Evolutionary conservation across 129 eudicot genomes (phyloP), one percentile per base, ranked within the genome.

Genomic region (Artemisia tridentata): DNA sequence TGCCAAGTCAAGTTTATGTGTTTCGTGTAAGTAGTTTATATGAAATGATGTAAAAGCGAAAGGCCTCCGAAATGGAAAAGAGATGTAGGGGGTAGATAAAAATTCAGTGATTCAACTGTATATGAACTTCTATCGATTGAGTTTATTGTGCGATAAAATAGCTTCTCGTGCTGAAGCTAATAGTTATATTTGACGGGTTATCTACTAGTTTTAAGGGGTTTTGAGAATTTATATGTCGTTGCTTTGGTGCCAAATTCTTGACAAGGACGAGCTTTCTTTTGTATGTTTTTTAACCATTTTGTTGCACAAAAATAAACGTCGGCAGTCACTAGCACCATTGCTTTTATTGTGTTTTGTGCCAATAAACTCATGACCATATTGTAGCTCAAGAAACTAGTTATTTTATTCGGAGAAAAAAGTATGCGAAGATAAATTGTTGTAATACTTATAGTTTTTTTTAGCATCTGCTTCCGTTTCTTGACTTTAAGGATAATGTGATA

Each of bases 381-480:
- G 14, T 29, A 29, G 34, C 34, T 29, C 34, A 29, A 29, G 34
- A 29, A 29, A 29, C 34, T 29, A 29, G 34, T 3, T 29, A 29
- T 29, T 29, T 29, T 29, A 29, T 29, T 13, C n/a, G 60, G 61
- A 11, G 15, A 47, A 1, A 51, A 50, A 63, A 51, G 16, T 25
- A 12, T 48, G 61, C 17, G 53, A 67, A 17, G 43, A 29, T 29
- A 29, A 29, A 29, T 29, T 29, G 34, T 29, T 29, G 34, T 5
- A 29, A 29, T 29, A 29, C 4, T 0, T 27, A 27, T 29, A 29
- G 27, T 25, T 25, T 29, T 29, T 29, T 29, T 29, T 29, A 29
- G 16, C 64, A 46, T 66, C 43, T 67, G 52, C 34, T 23, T 75
- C 47, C 27, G 13, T 61, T 65, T 60, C 63, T 47, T 3, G 70